A percentile compares a stretch with the other conserved stretches of the same genome.
phyloP scores from a whole-genome alignment of 805 yeast species.

The Candida sphagnicola region DNA sequence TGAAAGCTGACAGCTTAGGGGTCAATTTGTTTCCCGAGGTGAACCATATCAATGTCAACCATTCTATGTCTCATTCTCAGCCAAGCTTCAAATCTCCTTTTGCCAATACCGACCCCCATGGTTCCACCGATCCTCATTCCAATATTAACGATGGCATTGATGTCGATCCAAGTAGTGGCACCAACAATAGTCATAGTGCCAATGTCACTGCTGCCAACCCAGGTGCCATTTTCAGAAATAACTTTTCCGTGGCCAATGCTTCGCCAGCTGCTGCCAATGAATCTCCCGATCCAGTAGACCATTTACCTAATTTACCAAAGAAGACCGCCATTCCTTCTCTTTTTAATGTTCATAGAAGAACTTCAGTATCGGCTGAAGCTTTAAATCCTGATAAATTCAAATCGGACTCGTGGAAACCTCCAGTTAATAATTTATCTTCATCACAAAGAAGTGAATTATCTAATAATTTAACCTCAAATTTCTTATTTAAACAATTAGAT shows the following conservation, averaged over 20 bases:
- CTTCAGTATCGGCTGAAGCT: conserved; percentile 88
- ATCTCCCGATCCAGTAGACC: conserved; percentile 10
- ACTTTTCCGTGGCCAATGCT: conserved; percentile 16
- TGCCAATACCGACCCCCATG: conserved; percentile 62
- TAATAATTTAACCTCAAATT: conserved; percentile 71
- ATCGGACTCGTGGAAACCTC: conserved; percentile 69
- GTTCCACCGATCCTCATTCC: conserved; percentile 18
- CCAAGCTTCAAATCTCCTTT: conserved; percentile 61
- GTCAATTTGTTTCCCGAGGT: conserved; percentile 42
- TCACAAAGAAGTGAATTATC: conserved; percentile 68
- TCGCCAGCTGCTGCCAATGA: conserved; percentile 7
- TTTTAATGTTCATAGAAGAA: conserved; percentile 79
- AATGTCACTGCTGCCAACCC: neutral
- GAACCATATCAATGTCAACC: conserved; percentile 28
- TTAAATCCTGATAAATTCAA: conserved; percentile 68
- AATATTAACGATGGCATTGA: conserved; percentile 3
- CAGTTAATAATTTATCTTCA: conserved; percentile 56
- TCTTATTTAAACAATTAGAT: conserved; percentile 81
- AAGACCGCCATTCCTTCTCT: conserved; percentile 44
- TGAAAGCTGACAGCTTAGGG: conserved; percentile 48
- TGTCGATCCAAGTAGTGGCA: conserved; percentile 5
- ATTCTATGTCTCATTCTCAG: conserved; percentile 30
- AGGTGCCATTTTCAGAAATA: conserved; percentile 23
- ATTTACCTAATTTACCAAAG: conserved; percentile 16
- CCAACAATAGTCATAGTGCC: neutral